A percentile compares a stretch with the other conserved stretches of the same genome.
These are phyloP conservation scores for Cryptococcus floricola DNA, from an alignment of 1,284 basidiomycete genomes.

Conservation along the genomic window DNA sequence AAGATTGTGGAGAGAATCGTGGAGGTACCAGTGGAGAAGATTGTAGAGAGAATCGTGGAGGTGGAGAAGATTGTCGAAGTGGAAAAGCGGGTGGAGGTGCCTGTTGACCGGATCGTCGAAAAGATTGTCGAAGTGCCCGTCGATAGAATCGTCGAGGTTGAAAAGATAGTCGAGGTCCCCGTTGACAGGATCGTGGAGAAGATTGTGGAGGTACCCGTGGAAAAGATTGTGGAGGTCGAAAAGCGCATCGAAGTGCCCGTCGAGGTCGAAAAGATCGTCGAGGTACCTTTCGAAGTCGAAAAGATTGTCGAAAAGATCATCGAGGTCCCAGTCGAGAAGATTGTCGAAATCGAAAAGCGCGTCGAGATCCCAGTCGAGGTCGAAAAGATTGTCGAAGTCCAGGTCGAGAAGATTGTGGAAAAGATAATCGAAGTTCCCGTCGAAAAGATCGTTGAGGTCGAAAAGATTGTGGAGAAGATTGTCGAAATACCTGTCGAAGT, in stretches of 20 bases:
- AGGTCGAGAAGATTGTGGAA: slow-evolving; percentile 44
- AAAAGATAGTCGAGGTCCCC: slow-evolving; percentile 38
- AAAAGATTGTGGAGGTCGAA: slow-evolving; percentile 36
- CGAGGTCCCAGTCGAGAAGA: slow-evolving; percentile 28
- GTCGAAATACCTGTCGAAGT: slow-evolving; percentile 34
- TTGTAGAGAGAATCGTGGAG: slow-evolving; percentile 30
- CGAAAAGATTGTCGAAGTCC: slow-evolving; percentile 36
- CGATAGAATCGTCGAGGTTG: slow-evolving; percentile 29
- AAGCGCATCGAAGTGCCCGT: slow-evolving; percentile 39
- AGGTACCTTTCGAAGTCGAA: slow-evolving; percentile 35
- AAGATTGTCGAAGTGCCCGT: slow-evolving; percentile 31
- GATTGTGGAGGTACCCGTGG: slow-evolving; percentile 42
- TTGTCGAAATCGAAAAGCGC: slow-evolving; percentile 24
- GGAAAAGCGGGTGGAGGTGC: slow-evolving; percentile 19
- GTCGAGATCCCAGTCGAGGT: slow-evolving; percentile 41
- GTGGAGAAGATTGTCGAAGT: slow-evolving; percentile 28
- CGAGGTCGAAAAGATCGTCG: slow-evolving; percentile 30
- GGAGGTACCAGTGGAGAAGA: slow-evolving; percentile 33
- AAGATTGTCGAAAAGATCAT: slow-evolving; percentile 41
- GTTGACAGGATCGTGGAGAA: slow-evolving; percentile 40
- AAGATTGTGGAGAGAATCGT: slow-evolving; percentile 34
- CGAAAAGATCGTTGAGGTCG: slow-evolving; percentile 44
- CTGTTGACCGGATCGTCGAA: slow-evolving; percentile 39
- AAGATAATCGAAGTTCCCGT: slow-evolving; percentile 37
- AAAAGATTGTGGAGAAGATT: slow-evolving; percentile 26